Base-by-base conservation (phyloP, 352 stramenopile species). In the Pythium pyrilobum region DNA sequence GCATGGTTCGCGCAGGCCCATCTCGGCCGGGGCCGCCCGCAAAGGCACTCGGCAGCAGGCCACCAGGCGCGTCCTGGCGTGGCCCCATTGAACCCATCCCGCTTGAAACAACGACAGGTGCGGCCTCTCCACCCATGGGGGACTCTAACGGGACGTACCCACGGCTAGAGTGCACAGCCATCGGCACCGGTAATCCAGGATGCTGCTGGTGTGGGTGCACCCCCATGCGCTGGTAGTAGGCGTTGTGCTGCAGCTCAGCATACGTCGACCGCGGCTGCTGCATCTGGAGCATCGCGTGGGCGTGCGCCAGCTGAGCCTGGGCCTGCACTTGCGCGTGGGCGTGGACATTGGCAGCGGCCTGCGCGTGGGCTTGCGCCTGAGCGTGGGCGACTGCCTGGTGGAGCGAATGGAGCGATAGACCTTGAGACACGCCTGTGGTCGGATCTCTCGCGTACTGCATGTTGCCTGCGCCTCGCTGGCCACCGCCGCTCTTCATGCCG, bases 321-420 rank as follows among this genome's bases (percentile, higher is more conserved):
- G 64, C 34, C n/a, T 69, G 50, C 21, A 42, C 53, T 38, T 85
- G 73, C n/a, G 63, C 40, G 29, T 84, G 74, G 39, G 45, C 59
- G n/a, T 62, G 52, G 5, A 38, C 40, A 59, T 72, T 47, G 1
- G 40, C 40, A 32, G 40, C 39, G 64, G 38, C 62, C 65, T 71
- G 49, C 8, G 57, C 62, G 3, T 74, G 67, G 8, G 44, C 52
- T 28, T 63, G 56, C 21, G 62, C 62, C 18, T 64, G 52, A 3
- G 59, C 51, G 20, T 64, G 57, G 1, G 58, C 62, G 15, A 64
- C 62, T 28, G 62, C 62, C 23, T 86, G 75, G 29, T 89, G 78
- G 23, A 86, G 62, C 44, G 74, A 74, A 61, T 89, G 74, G n/a
- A 89, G 48, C 20, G 78, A 61, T 32, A 87, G 23, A 8, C 53